phyloP scores from a whole-genome alignment of 2,329 filamentous ascomycete species.

The Sclerotinia minor region DNA sequence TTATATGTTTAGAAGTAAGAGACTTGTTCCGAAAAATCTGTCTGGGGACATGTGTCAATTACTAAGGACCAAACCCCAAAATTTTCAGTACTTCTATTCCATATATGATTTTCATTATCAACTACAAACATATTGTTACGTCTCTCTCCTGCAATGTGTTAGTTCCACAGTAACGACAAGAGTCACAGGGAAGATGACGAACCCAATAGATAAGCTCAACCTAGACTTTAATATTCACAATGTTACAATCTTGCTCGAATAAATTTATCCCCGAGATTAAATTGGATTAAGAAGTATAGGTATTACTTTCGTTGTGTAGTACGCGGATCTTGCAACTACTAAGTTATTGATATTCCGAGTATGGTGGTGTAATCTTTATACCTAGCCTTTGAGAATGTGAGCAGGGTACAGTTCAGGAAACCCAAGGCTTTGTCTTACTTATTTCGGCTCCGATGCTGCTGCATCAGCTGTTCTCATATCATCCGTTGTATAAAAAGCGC shows the following conservation, averaged over 20 bases:
- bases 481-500: neutral
- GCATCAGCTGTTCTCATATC: neutral
- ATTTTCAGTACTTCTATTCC: neutral
- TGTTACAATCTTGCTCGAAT: neutral
- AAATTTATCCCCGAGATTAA: neutral
- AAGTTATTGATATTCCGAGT: neutral
- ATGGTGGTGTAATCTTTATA: neutral
- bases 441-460: neutral
- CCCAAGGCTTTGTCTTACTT: too few species aligned
- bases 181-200: too few species aligned
- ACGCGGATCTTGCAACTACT: too few species aligned
- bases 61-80: neutral
- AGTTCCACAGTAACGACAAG: neutral
- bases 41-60: neutral
- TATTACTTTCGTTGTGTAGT: neutral
- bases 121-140: neutral
- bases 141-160: neutral
- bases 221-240: neutral
- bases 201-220: neutral
- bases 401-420: too few species aligned
- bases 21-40: neutral
- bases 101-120: neutral
- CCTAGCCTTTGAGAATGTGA: neutral
- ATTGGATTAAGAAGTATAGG: neutral
- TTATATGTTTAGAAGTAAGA: fast-evolving